Percentiles rank a stretch among this genome's conserved stretches.
Conservation (phyloP, 495 filamentous ascomycete species). For the Rhypophila decipiens region DNA sequence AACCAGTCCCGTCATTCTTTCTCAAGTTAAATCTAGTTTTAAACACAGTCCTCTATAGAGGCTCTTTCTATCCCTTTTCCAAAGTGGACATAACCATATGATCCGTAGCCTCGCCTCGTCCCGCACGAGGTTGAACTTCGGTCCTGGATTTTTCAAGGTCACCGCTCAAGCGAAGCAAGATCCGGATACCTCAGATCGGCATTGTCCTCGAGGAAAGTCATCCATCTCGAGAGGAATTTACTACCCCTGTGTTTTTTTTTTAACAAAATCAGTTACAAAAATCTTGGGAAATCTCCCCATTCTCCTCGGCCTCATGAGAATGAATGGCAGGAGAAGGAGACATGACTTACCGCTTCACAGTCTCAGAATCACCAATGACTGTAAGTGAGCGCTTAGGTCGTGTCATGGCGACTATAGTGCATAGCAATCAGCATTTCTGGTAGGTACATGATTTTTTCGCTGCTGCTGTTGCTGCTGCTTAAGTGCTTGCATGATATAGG, state of each 20-base stretch:
- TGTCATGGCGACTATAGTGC: slow-evolving; percentile 78
- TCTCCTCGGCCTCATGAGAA: neutral
- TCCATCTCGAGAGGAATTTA: slow-evolving; percentile 80
- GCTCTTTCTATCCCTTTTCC: too few relatives aligned
- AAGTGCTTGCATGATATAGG: slow-evolving; percentile 1
- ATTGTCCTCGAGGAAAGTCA: slow-evolving; percentile 78
- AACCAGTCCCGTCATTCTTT: too few relatives aligned
- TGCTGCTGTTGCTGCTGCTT: neutral
- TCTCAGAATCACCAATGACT: slow-evolving; percentile 90
- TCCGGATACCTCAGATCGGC: slow-evolving; percentile 83
- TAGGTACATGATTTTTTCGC: neutral
- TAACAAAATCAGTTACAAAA: slow-evolving; percentile 9
- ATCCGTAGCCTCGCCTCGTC: neutral
- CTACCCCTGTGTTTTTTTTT: slow-evolving; percentile 51
- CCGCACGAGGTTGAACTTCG: neutral
- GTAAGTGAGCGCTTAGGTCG: slow-evolving; percentile 84
- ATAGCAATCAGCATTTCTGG: slow-evolving; percentile 11
- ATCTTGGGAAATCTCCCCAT: slow-evolving; percentile 1
- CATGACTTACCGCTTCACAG: slow-evolving; percentile 65
- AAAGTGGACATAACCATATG: too few relatives aligned
- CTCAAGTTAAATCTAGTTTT: too few relatives aligned
- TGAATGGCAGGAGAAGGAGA: slow-evolving; percentile 1
- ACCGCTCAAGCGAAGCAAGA: slow-evolving; percentile 44
- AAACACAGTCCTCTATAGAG: too few relatives aligned
- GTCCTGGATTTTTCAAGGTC: neutral